These are phyloP conservation scores for Chloranthus sessilifolius DNA, from an alignment of 164 flowering plant species.

Conservation along the genomic window DNA sequence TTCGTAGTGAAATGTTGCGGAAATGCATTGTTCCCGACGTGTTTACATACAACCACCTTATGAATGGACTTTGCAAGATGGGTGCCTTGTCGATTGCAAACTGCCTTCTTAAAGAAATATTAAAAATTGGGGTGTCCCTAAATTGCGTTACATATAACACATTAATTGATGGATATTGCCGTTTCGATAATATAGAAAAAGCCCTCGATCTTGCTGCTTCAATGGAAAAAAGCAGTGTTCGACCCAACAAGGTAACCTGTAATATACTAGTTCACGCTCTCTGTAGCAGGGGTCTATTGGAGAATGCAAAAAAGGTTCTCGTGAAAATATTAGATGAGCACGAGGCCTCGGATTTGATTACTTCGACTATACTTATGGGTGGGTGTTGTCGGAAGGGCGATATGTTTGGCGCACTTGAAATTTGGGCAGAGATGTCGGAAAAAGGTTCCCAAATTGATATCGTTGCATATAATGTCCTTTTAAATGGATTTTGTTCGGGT, in stretches of 20 bases:
- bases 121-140: slow-evolving; percentile 49
- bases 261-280: slow-evolving; percentile 65
- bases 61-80: slow-evolving; percentile 55
- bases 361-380: slow-evolving; percentile 71
- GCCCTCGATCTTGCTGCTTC: slow-evolving; percentile 44
- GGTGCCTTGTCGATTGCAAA: slow-evolving; percentile 56
- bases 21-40: slow-evolving; percentile 43
- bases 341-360: slow-evolving; percentile 32
- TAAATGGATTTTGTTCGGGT: slow-evolving; percentile 48
- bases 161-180: slow-evolving; percentile 59
- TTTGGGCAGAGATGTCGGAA: slow-evolving; percentile 40
- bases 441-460: slow-evolving; percentile 36
- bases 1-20: slow-evolving; percentile 38
- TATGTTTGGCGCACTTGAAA: slow-evolving; percentile 30
- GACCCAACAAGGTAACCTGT: slow-evolving; percentile 57
- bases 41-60: slow-evolving; percentile 53
- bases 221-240: slow-evolving; percentile 41
- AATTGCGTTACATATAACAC: slow-evolving; percentile 60
- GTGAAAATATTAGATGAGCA: slow-evolving; percentile 37
- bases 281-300: slow-evolving; percentile 53
- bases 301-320: slow-evolving; percentile 47
- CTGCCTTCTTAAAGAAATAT: slow-evolving; percentile 50
- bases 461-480: slow-evolving; percentile 61
- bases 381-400: slow-evolving; percentile 48
- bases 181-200: slow-evolving; percentile 41